A percentile compares a stretch with the other conserved stretches of the same genome.
Conservation (phyloP, 129 eudicot genomes). For the Artemisia annua region DNA sequence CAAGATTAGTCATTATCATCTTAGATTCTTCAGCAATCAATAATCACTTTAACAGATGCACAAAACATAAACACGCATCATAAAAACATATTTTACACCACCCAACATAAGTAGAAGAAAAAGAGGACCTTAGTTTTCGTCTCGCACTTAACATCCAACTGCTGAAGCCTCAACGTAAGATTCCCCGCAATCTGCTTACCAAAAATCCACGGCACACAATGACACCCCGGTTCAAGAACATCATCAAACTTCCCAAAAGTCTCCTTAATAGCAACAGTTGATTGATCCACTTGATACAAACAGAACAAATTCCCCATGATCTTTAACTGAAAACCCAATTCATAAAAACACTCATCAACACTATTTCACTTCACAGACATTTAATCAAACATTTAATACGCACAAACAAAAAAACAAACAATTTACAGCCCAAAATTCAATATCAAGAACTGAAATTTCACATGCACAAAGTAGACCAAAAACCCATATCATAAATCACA, state of each 20-base stretch:
- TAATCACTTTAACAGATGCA: not conserved
- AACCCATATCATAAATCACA: not conserved
- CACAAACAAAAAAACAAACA: constrained; percentile 10
- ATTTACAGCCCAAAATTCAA: not conserved
- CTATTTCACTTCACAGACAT: constrained; percentile 11
- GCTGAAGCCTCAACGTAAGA: constrained; percentile 57
- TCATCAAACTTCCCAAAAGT: constrained; percentile 54
- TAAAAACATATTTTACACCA: not conserved
- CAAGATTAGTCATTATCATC: not conserved
- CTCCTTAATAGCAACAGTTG: constrained; percentile 63
- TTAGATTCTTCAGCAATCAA: not conserved
- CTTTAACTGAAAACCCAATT: constrained; percentile 15
- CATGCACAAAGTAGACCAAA: not conserved
- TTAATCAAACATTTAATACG: constrained; percentile 18
- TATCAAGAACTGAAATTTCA: not conserved
- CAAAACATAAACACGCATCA: not conserved
- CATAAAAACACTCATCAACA: not conserved
- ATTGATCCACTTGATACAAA: constrained; percentile 59
- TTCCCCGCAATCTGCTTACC: constrained; percentile 51
- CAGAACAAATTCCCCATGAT: constrained; percentile 56
- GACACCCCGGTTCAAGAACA: constrained; percentile 68
- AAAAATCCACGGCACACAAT: constrained; percentile 60
- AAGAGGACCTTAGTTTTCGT: constrained; percentile 63
- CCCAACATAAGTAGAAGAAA: not conserved
- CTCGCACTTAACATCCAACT: constrained; percentile 67